Evolutionary conservation across 345 rosid species (phyloP), one percentile per base, ranked within the genome.

Genomic region (Abelmoschus esculentus): DNA sequence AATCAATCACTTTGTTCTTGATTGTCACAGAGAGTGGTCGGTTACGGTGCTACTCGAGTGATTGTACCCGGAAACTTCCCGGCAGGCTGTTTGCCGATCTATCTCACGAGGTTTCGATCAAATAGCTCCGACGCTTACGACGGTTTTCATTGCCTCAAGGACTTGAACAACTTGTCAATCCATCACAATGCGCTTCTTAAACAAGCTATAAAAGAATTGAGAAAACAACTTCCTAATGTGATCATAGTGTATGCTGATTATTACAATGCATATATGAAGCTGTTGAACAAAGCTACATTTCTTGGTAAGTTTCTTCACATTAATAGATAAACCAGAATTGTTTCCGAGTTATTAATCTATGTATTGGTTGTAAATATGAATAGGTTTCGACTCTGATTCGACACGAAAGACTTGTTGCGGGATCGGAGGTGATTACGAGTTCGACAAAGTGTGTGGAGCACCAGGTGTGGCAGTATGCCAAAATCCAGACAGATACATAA

Each of bases 191-290:
- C 5, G 8, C 69, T 46, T 28, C 22, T 66, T 7, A 47, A 66
- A 28, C 19, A 46, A 46, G 69, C 69, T 1, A 66, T 66, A 7
- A n/a, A 47, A 66, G 14, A 47, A 17, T 7, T 66, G 32, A 66
- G 40, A 14, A 47, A 46, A 6, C 22, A 66, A 13, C 3, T 14
- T 55, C 69, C 69, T 7, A 14, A 66, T 14, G 69, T 3, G 1
- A 66, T 8, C 22, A 47, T 66, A 47, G 18, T 66, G 2, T 66
- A 46, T 26, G 69, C 56, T 4, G 69, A 66, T 36, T 66, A 66
- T 22, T 47, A 46, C 56, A 46, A 28, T 66, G 69, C 56, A 3
- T 66, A 44, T 36, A 8, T 14, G 22, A 13, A 4, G 1, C 56
- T 66, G 8, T 28, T 66, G 69, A 5, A 5, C 14, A 47, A 1